Evolutionary conservation across 345 rosid species (phyloP).

Genomic region (Cardiospermum halicacabum): DNA sequence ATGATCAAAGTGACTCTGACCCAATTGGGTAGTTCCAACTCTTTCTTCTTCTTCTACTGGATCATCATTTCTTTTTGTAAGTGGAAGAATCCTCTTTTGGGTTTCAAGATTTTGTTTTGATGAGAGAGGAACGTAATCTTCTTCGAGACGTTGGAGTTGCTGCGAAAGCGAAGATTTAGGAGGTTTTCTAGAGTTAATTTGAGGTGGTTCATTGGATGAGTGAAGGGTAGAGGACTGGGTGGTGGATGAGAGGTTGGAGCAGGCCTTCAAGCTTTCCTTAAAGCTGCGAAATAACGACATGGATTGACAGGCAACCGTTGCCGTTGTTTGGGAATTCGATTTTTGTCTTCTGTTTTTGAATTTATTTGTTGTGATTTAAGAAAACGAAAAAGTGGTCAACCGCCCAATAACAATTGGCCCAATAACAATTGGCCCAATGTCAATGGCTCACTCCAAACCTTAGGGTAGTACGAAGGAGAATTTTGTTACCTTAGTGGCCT

Average conservation of each 20-base stretch:
- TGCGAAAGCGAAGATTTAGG: constrained; percentile 74
- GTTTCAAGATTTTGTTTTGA: constrained; percentile 18
- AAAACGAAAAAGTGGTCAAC: not conserved
- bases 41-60: constrained; percentile 32
- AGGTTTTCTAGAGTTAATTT: constrained; percentile 53
- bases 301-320: not conserved
- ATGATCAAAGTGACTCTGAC: constrained; percentile 53
- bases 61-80: constrained; percentile 15
- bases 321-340: not conserved
- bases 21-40: constrained; percentile 56
- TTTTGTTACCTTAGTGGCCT: constrained; percentile 11
- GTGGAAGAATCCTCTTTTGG: constrained; percentile 11
- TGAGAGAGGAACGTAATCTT: constrained; percentile 32
- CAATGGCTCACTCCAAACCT: too few species aligned
- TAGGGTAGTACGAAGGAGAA: too few species aligned
- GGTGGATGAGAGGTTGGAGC: constrained; percentile 31
- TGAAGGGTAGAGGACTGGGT: constrained; percentile 32
- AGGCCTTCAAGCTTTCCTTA: constrained; percentile 74
- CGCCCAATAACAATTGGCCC: too few species aligned
- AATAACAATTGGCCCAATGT: too few species aligned
- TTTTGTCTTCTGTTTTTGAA: not conserved
- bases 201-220: constrained; percentile 23
- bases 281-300: constrained; percentile 52
- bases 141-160: constrained; percentile 77
- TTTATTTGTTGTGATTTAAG: not conserved